Evolutionary conservation across 1,284 basidiomycete species (phyloP).

Genomic region (Ceratobasidium sp.): DNA sequence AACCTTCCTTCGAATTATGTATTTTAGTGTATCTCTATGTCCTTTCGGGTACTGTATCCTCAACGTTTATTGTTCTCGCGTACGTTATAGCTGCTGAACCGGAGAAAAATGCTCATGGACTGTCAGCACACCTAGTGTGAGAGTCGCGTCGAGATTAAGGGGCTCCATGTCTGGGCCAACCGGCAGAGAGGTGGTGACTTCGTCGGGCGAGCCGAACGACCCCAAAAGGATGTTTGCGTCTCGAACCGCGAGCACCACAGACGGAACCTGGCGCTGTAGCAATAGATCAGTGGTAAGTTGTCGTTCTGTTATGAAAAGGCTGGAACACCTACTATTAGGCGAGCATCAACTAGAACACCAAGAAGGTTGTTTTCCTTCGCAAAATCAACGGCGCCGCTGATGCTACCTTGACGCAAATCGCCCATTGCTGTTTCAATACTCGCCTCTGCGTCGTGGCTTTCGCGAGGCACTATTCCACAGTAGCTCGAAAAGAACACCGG

Average conservation of each 20-base stretch:
- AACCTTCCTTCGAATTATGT: constrained; percentile 40
- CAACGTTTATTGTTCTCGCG: constrained; percentile 40
- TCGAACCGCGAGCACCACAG: constrained; percentile 82
- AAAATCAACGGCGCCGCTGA: constrained; percentile 92
- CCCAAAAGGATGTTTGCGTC: constrained; percentile 88
- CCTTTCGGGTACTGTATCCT: constrained; percentile 41
- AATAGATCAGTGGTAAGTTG: constrained; percentile 9
- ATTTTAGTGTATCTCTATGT: constrained; percentile 43
- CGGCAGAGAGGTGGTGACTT: constrained; percentile 13
- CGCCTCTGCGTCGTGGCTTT: constrained; percentile 43
- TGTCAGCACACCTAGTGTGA: constrained; percentile 36
- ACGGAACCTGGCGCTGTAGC: constrained; percentile 65
- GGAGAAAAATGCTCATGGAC: constrained; percentile 39
- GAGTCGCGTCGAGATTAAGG: constrained; percentile 35
- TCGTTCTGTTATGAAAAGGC: not conserved
- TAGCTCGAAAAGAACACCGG: constrained; percentile 93
- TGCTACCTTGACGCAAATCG: constrained; percentile 57
- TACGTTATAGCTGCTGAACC: constrained; percentile 36
- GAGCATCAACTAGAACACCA: constrained; percentile 90
- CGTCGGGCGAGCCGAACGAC: constrained; percentile 57
- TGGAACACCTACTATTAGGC: constrained; percentile 71
- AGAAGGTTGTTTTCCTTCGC: constrained; percentile 92
- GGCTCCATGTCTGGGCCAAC: constrained; percentile 32
- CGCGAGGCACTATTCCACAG: constrained; percentile 69
- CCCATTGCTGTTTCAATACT: constrained; percentile 40